These are phyloP conservation scores for Venustampulla echinocandica DNA, from an alignment of 495 filamentous ascomycete genomes.

Conservation along the genomic window DNA sequence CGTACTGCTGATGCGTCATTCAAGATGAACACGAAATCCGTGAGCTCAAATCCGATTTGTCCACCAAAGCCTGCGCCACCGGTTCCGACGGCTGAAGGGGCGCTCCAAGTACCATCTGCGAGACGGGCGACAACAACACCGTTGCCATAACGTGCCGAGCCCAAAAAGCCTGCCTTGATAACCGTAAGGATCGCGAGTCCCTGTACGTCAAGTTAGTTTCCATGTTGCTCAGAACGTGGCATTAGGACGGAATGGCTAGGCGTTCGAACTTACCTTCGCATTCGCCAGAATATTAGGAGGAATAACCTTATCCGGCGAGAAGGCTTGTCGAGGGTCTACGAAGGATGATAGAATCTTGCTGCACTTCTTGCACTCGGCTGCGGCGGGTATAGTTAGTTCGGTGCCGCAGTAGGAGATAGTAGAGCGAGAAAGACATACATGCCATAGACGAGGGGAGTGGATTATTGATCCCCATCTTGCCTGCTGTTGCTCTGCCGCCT, in stretches of 20 bases:
- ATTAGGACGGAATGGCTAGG: constrained; percentile 1
- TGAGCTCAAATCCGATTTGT: constrained; percentile 95
- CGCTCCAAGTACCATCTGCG: constrained; percentile 88
- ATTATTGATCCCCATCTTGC: constrained; percentile 47
- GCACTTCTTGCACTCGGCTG: constrained; percentile 83
- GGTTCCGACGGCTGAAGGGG: constrained; percentile 84
- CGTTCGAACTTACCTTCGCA: constrained; percentile 51
- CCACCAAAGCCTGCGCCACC: constrained; percentile 91
- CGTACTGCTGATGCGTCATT: constrained; percentile 88
- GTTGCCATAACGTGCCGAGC: constrained; percentile 84
- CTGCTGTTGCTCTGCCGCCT: background rate
- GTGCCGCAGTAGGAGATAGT: background rate
- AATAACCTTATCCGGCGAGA: constrained; percentile 96
- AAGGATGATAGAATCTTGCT: constrained; percentile 92
- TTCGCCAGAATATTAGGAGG: constrained; percentile 81
- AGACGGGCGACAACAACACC: constrained; percentile 90
- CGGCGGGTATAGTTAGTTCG: constrained; percentile 8
- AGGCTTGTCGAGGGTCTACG: constrained; percentile 86
- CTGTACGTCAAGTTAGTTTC: constrained; percentile 33
- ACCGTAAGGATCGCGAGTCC: constrained; percentile 93
- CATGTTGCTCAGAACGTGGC: background rate
- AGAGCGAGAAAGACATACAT: constrained; percentile 34
- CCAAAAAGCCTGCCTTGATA: constrained; percentile 91
- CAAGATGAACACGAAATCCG: constrained; percentile 97
- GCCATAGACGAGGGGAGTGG: constrained; percentile 50